Evolutionary conservation across 192 early-diverging fungal species (phyloP).

Genomic region (Dispira simplex): DNA sequence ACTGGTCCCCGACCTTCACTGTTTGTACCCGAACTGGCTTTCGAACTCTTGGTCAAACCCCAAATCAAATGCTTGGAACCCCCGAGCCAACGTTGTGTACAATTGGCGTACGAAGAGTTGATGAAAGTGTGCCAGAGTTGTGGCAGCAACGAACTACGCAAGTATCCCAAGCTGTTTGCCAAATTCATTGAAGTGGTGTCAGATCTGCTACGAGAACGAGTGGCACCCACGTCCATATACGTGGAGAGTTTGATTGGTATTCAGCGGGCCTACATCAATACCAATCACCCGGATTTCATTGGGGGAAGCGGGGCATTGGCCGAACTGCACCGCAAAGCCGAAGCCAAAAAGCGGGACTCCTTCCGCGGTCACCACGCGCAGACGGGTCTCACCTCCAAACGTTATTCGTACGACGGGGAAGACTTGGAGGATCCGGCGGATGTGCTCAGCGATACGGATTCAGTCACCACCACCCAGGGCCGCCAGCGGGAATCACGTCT

Average conservation of each 20-base stretch:
- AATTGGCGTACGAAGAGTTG: conserved; percentile 69
- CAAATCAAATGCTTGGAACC: conserved; percentile 60
- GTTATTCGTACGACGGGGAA: background rate
- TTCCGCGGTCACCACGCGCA: background rate
- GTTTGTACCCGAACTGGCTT: conserved; percentile 75
- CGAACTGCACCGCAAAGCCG: conserved; percentile 44
- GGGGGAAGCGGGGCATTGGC: conserved; percentile 62
- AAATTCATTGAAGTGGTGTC: conserved; percentile 61
- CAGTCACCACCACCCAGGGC: conserved; percentile 12
- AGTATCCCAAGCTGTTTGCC: conserved; percentile 59
- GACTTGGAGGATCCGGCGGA: conserved; percentile 14
- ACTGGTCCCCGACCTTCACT: conserved; percentile 61
- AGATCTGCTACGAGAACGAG: conserved; percentile 56
- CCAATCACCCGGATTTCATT: conserved; percentile 74
- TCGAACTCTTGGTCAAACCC: conserved; percentile 68
- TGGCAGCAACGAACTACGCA: conserved; percentile 58
- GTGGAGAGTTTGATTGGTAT: conserved; percentile 70
- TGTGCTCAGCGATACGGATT: conserved; percentile 21
- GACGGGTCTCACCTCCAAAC: background rate
- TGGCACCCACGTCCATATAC: conserved; percentile 52
- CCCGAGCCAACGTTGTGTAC: conserved; percentile 64
- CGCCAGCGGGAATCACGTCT: background rate
- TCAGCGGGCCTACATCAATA: conserved; percentile 72
- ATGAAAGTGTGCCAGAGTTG: conserved; percentile 65
- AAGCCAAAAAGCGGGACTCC: conserved; percentile 37